These are phyloP conservation scores for Beauveria asiatica DNA, from an alignment of 2,329 filamentous ascomycete genomes.

Conservation along the genomic window DNA sequence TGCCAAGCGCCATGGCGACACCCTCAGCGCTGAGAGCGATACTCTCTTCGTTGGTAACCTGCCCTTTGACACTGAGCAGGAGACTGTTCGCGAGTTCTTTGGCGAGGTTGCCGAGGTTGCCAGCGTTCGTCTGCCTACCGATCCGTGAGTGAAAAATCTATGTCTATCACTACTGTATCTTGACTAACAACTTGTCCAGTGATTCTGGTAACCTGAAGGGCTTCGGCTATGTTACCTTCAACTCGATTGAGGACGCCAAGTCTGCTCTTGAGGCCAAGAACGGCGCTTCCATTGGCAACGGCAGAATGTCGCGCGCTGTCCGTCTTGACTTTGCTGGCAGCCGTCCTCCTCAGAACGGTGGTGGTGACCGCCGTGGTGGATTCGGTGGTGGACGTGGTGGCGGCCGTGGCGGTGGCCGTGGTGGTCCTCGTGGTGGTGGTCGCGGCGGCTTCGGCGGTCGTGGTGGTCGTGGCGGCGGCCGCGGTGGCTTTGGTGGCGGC, in stretches of 20 bases:
- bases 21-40: slow-evolving; percentile 68
- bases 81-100: slow-evolving; percentile 67
- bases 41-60: slow-evolving; percentile 92
- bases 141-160: slow-evolving; percentile 45
- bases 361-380: slow-evolving; percentile 39
- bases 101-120: slow-evolving; percentile 60
- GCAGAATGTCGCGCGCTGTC: slow-evolving; percentile 64
- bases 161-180: not conserved
- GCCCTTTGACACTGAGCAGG: slow-evolving; percentile 74
- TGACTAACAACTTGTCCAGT: slow-evolving; percentile 28
- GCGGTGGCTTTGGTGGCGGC: slow-evolving; percentile 39
- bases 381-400: slow-evolving; percentile 44
- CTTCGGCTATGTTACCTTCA: slow-evolving; percentile 84
- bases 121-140: slow-evolving; percentile 80
- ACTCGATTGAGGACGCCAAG: slow-evolving; percentile 74
- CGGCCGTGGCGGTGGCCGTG: slow-evolving; percentile 39
- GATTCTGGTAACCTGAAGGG: slow-evolving; percentile 82
- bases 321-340: slow-evolving; percentile 76
- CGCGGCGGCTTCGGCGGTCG: slow-evolving; percentile 45
- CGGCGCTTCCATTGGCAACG: slow-evolving; percentile 52
- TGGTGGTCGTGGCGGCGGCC: slow-evolving; percentile 39
- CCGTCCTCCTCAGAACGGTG: slow-evolving; percentile 52
- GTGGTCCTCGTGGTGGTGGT: slow-evolving; percentile 42
- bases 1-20: slow-evolving; percentile 66
- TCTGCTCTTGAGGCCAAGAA: slow-evolving; percentile 61